Percentiles rank a stretch among this genome's conserved stretches.
Evolutionary conservation across 768 basidiomycete species (phyloP).

Genomic region (Erythrobasidium yunnanense): DNA sequence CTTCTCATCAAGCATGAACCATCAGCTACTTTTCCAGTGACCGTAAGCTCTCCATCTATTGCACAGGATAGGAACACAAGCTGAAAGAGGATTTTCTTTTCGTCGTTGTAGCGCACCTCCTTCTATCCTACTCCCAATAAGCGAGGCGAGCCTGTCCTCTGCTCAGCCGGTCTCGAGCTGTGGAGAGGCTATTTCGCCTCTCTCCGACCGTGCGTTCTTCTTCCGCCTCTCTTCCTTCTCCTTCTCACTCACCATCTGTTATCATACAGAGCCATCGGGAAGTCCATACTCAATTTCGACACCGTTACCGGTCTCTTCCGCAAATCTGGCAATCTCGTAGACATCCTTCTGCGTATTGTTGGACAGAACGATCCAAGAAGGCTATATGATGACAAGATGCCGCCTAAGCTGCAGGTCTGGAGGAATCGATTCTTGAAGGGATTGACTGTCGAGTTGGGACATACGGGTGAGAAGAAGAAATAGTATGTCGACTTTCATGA

Average conservation of each 20-base stretch:
- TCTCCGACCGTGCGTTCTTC: neutral
- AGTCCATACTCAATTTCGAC: conserved; percentile 4
- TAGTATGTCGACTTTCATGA: neutral
- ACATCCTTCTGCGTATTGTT: neutral
- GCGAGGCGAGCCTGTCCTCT: neutral
- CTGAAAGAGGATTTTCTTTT: neutral
- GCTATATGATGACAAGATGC: neutral
- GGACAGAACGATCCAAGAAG: neutral
- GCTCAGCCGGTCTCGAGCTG: neutral
- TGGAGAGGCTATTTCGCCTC: conserved; percentile 10
- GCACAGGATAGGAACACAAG: neutral
- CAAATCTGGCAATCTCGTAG: neutral
- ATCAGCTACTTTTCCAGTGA: neutral
- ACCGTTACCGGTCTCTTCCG: neutral
- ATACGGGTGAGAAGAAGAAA: neutral
- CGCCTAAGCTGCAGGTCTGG: neutral
- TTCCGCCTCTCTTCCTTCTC: neutral
- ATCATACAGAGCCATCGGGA: neutral
- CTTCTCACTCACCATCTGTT: neutral
- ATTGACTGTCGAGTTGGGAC: conserved; percentile 2
- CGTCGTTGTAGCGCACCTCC: neutral
- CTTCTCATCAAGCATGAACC: neutral
- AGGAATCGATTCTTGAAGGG: conserved; percentile 1
- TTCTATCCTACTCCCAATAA: too few relatives aligned
- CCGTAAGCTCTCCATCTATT: neutral